These are phyloP conservation scores for Neurospora sp. DNA, from an alignment of 2,329 filamentous ascomycete genomes.

Conservation along the genomic window DNA sequence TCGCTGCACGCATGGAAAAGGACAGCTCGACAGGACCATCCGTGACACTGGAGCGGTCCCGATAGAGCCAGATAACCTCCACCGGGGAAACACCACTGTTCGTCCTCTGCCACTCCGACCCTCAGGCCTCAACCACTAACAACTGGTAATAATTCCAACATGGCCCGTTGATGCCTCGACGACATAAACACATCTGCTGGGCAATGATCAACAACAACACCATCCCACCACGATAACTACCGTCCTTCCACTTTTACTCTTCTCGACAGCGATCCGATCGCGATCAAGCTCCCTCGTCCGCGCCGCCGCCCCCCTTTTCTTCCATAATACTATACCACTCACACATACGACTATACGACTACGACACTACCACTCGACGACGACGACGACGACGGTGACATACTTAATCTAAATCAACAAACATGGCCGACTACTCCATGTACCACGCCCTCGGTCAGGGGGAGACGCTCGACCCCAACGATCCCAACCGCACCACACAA, in stretches of 20 bases:
- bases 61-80: background rate
- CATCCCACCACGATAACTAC: background rate
- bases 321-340: background rate
- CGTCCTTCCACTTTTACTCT: background rate
- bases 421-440: conserved; percentile 35
- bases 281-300: background rate
- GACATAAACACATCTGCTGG: background rate
- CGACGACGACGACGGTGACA: background rate
- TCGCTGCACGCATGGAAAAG: conserved; percentile 10
- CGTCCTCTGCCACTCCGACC: background rate
- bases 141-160: background rate
- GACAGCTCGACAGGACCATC: conserved; percentile 14
- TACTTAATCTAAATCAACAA: background rate
- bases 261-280: background rate
- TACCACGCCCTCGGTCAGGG: conserved; percentile 42
- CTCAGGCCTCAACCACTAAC: background rate
- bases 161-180: background rate
- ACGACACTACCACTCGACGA: background rate
- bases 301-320: background rate
- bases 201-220: background rate
- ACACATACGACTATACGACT: background rate
- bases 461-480: conserved; percentile 40
- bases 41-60: background rate
- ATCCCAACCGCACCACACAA: conserved; percentile 37
- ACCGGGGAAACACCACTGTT: background rate